A percentile compares a stretch with the other conserved stretches of the same genome.
These are phyloP conservation scores for Aspergillus transmontanensis DNA, from an alignment of 2,329 filamentous ascomycete species.

Conservation along the genomic window DNA sequence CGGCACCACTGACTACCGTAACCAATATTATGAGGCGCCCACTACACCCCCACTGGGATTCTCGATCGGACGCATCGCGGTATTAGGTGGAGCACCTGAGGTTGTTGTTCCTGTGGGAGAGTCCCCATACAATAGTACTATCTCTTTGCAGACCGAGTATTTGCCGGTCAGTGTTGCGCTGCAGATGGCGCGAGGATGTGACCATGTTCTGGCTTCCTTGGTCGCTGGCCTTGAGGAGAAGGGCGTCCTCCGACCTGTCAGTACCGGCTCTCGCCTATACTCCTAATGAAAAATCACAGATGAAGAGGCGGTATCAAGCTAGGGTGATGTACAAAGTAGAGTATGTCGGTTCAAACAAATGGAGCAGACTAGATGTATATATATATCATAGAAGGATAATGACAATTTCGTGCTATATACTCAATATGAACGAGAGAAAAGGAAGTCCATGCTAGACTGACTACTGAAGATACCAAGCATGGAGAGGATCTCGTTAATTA, in stretches of 20 bases:
- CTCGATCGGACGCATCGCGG: slow-evolving; percentile 21
- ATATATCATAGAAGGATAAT: no score
- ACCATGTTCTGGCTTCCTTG: slow-evolving; percentile 34
- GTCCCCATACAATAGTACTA: slow-evolving; percentile 27
- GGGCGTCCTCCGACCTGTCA: slow-evolving; percentile 29
- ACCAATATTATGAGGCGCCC: slow-evolving; percentile 21
- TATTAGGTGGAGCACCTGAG: slow-evolving; percentile 30
- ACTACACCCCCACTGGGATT: slow-evolving; percentile 26
- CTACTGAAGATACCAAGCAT: no score
- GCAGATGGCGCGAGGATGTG: slow-evolving; percentile 33
- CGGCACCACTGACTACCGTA: slow-evolving; percentile 24
- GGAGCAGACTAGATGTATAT: no score
- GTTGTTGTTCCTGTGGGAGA: slow-evolving; percentile 31
- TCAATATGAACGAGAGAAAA: not conserved
- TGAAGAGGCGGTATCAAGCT: no score
- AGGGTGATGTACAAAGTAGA: no score
- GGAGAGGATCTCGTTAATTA: no score
- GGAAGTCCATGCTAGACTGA: no score
- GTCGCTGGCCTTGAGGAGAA: slow-evolving; percentile 27
- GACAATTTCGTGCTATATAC: not conserved
- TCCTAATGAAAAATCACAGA: not conserved
- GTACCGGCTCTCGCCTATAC: slow-evolving; percentile 26
- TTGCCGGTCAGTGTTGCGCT: slow-evolving; percentile 38
- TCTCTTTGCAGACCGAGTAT: slow-evolving; percentile 31
- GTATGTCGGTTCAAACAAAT: no score